Percentiles rank a stretch among this genome's conserved stretches.
phyloP scores from a whole-genome alignment of 2,329 filamentous ascomycete genomes.

The Cordyceps militaris region DNA sequence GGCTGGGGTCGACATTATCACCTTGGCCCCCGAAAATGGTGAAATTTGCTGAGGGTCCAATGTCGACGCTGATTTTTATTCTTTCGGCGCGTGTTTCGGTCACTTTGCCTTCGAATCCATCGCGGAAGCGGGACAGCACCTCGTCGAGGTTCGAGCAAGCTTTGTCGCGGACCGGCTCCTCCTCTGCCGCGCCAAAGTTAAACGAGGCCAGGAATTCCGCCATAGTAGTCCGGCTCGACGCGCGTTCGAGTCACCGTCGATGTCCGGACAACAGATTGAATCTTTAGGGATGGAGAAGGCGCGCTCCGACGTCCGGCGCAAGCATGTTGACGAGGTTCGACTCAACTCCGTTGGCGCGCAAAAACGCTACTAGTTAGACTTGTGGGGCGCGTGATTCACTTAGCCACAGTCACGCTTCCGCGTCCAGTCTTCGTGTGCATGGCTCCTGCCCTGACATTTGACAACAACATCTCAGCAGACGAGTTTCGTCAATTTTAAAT shows the following conservation, averaged over 20 bases:
- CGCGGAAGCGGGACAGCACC: constrained; percentile 38
- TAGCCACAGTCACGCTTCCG: background rate
- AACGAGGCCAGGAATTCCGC: constrained; percentile 33
- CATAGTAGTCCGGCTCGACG: constrained; percentile 20
- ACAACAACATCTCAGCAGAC: too few relatives aligned
- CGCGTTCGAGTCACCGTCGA: background rate
- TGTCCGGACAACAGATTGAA: background rate
- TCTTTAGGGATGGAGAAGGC: background rate
- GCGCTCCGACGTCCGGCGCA: background rate
- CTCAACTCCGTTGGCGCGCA: background rate
- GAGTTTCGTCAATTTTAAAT: too few relatives aligned
- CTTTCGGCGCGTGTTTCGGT: constrained; percentile 44
- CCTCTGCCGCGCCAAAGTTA: constrained; percentile 22
- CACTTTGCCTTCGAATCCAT: constrained; percentile 34
- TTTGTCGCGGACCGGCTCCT: constrained; percentile 18
- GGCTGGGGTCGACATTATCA: constrained; percentile 18
- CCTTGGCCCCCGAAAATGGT: constrained; percentile 16
- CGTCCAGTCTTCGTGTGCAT: background rate
- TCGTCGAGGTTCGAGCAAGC: constrained; percentile 35
- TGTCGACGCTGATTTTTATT: constrained; percentile 38
- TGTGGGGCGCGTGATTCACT: background rate
- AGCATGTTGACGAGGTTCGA: background rate
- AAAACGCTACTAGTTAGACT: too few relatives aligned
- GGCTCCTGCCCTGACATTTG: background rate
- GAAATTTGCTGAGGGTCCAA: constrained; percentile 39